Percentiles rank a stretch among this genome's conserved stretches.
These are phyloP conservation scores for Stevia rebaudiana DNA, from an alignment of 140 eudicot species.

Conservation along the genomic window DNA sequence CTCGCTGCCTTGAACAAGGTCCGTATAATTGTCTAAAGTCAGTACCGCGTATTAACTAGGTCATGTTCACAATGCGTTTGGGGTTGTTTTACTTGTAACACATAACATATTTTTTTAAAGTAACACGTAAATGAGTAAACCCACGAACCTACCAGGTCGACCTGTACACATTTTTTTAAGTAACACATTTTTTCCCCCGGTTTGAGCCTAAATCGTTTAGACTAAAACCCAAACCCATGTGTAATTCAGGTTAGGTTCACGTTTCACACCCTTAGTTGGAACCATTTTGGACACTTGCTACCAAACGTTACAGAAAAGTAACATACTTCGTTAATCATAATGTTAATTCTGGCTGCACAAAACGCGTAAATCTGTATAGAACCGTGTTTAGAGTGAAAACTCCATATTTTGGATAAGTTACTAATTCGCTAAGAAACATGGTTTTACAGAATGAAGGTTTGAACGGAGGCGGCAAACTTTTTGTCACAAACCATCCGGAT, in stretches of 20 bases:
- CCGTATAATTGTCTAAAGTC: neutral
- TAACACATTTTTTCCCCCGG: too few relatives aligned
- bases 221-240: too few relatives aligned
- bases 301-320: neutral
- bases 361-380: neutral
- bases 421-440: neutral
- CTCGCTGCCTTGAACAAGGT: constrained; percentile 85
- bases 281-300: neutral
- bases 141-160: too few relatives aligned
- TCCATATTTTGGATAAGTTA: neutral
- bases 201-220: too few relatives aligned
- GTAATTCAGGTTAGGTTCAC: too few relatives aligned
- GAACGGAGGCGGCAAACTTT: constrained; percentile 85
- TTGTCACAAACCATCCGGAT: constrained; percentile 67
- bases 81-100: too few relatives aligned
- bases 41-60: too few relatives aligned
- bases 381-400: neutral
- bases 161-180: too few relatives aligned
- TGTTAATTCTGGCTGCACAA: neutral
- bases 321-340: neutral
- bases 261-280: neutral
- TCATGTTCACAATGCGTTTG: too few relatives aligned
- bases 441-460: constrained; percentile 62
- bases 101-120: too few relatives aligned
- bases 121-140: too few relatives aligned